A percentile compares a stretch with the other conserved stretches of the same genome.
phyloP scores from a whole-genome alignment of 306 rosid genomes.

The Clitoria ternatea region DNA sequence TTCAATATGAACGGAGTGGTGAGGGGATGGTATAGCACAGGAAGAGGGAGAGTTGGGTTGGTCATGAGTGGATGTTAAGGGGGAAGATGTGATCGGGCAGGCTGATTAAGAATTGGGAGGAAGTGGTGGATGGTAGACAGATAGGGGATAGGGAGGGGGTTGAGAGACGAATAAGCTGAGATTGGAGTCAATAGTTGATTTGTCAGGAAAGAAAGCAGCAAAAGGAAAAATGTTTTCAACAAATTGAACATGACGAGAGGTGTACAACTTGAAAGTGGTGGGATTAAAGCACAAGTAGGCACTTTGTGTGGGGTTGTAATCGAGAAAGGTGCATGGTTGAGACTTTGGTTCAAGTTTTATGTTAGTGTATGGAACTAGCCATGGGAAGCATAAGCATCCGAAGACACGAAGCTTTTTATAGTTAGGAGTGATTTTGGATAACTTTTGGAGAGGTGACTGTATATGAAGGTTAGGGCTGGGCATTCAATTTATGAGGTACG shows the following conservation, averaged over 20 bases:
- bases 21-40: no score
- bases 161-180: no score
- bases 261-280: background rate
- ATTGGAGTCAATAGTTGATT: no score
- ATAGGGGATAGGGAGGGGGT: no score
- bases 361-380: background rate
- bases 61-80: no score
- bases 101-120: no score
- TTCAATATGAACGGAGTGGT: no score
- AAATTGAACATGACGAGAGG: background rate
- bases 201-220: no score
- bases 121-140: no score
- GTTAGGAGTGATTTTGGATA: no score
- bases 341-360: background rate
- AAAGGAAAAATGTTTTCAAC: background rate
- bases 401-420: background rate
- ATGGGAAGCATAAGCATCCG: background rate
- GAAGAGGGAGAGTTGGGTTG: no score
- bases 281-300: background rate
- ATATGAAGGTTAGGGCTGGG: background rate
- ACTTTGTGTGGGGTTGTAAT: background rate
- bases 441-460: background rate
- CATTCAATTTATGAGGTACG: background rate
- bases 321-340: background rate
- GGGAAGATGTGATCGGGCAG: no score